Percentiles rank a stretch among this genome's conserved stretches.
Conservation (phyloP, 306 rosid genomes). For the Glycine latifolia region DNA sequence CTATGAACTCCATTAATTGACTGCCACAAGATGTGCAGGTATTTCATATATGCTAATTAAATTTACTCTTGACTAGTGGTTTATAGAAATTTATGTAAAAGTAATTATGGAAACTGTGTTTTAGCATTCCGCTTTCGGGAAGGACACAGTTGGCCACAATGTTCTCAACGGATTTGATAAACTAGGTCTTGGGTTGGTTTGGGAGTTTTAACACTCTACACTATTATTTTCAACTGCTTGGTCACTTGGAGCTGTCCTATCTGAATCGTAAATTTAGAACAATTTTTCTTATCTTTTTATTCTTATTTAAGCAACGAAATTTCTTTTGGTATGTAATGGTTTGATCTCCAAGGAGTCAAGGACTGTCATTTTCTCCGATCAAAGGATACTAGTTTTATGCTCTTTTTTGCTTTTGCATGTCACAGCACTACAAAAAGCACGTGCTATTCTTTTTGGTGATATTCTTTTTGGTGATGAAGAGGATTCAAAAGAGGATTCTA, state of each 20-base stretch:
- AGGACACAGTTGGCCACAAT: too few relatives aligned
- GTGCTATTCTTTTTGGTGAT: constrained; percentile 57
- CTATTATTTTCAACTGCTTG: constrained; percentile 65
- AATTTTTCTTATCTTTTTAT: not conserved
- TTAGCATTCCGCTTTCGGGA: too few relatives aligned
- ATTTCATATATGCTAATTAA: too few relatives aligned
- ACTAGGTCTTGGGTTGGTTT: constrained; percentile 83
- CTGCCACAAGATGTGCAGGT: too few relatives aligned
- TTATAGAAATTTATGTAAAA: too few relatives aligned
- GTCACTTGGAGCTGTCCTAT: constrained; percentile 67
- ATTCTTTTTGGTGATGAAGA: constrained; percentile 48
- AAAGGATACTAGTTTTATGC: constrained; percentile 2
- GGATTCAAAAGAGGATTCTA: constrained; percentile 42
- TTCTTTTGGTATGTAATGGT: constrained; percentile 3
- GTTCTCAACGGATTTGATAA: too few relatives aligned
- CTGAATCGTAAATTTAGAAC: constrained; percentile 71
- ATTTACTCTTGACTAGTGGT: too few relatives aligned
- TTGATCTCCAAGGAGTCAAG: not conserved
- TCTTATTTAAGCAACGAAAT: not conserved
- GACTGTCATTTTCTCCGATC: not conserved
- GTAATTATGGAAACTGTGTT: too few relatives aligned
- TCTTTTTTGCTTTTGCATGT: constrained; percentile 34
- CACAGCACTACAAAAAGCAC: constrained; percentile 67
- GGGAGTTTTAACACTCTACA: constrained; percentile 57
- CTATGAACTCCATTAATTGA: too few relatives aligned